Percentiles rank a stretch among this genome's conserved stretches.
phyloP scores from a whole-genome alignment of 2,329 filamentous ascomycete species.

The Oidium heveae region DNA sequence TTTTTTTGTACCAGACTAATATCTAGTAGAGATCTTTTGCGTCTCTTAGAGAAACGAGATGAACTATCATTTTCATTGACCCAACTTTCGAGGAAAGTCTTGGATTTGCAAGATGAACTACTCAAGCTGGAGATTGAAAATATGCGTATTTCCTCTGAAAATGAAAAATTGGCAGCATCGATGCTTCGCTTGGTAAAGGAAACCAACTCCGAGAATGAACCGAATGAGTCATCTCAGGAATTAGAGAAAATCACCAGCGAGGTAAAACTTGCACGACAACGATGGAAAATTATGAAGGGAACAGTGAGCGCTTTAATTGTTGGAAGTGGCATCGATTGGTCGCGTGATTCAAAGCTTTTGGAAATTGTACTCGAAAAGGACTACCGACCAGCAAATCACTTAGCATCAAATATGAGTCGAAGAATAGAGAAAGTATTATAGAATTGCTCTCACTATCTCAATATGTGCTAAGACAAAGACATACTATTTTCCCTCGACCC shows the following conservation, averaged over 20 bases:
- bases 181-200: constrained; percentile 37
- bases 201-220: constrained; percentile 25
- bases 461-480: too few species aligned
- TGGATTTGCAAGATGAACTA: constrained; percentile 25
- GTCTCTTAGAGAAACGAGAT: constrained; percentile 42
- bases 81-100: constrained; percentile 27
- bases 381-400: too few species aligned
- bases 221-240: constrained; percentile 25
- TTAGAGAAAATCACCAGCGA: constrained; percentile 30
- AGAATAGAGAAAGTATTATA: too few species aligned
- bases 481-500: too few species aligned
- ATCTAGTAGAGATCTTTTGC: constrained; percentile 22
- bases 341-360: constrained; percentile 37
- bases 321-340: constrained; percentile 67
- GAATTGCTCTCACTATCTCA: too few species aligned
- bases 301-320: constrained; percentile 55
- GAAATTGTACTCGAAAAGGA: constrained; percentile 48
- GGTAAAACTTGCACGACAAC: constrained; percentile 34
- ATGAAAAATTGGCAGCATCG: constrained; percentile 33
- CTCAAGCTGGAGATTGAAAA: constrained; percentile 31
- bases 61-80: constrained; percentile 36
- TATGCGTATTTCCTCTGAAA: constrained; percentile 28
- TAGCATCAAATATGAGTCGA: too few species aligned
- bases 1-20: neutral
- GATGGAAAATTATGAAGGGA: constrained; percentile 53